Conservation (phyloP, 257 asterid genomes). For the Phtheirospermum japonicum region DNA sequence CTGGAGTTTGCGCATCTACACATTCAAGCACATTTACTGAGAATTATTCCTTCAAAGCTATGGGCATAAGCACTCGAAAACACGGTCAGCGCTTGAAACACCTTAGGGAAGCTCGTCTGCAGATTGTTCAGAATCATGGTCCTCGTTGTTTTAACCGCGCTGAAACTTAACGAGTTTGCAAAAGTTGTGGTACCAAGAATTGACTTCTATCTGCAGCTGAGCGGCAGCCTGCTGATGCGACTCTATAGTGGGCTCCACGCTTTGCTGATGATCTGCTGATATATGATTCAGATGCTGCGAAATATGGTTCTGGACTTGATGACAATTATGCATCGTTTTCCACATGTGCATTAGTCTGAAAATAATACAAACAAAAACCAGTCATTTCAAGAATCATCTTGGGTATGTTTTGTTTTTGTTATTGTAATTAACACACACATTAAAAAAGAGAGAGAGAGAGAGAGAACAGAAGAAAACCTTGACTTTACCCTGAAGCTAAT, state of each 20-base stretch:
- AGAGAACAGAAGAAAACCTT: not conserved
- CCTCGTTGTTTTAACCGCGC: constrained; percentile 42
- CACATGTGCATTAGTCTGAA: constrained; percentile 69
- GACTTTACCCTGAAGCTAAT: constrained; percentile 67
- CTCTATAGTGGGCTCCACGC: constrained; percentile 52
- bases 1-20: constrained; percentile 29
- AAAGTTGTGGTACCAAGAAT: constrained; percentile 65
- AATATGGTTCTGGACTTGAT: constrained; percentile 63
- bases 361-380: constrained; percentile 16
- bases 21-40: constrained; percentile 31
- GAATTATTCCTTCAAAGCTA: constrained; percentile 45
- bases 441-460: not conserved
- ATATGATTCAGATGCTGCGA: constrained; percentile 61
- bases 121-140: constrained; percentile 57
- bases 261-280: constrained; percentile 43
- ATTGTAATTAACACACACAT: no score
- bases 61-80: constrained; percentile 55
- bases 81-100: constrained; percentile 50
- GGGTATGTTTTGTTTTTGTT: no score
- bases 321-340: constrained; percentile 67
- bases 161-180: constrained; percentile 63
- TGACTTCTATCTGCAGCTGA: constrained; percentile 75
- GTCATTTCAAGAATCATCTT: not conserved
- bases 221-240: constrained; percentile 67
- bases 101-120: constrained; percentile 64